Conservation (phyloP, 2,329 filamentous ascomycete genomes). For the Alternaria atra region DNA sequence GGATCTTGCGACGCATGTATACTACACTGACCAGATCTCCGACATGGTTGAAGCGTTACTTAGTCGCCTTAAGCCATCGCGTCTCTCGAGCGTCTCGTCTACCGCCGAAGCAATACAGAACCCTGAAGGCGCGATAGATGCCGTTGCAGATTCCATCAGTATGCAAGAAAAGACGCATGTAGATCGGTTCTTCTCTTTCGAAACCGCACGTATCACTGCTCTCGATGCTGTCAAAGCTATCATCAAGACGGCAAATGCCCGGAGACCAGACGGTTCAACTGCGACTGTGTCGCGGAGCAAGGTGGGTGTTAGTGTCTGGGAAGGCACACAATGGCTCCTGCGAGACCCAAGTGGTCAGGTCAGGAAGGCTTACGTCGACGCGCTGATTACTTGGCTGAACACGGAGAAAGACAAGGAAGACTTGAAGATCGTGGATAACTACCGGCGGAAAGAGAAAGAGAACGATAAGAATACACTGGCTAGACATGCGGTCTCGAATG, state of each 20-base stretch:
- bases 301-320: constrained; percentile 86
- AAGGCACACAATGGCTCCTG: constrained; percentile 93
- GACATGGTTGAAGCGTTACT: constrained; percentile 91
- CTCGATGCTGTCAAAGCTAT: constrained; percentile 84
- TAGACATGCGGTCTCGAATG: constrained; percentile 73
- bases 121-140: constrained; percentile 58
- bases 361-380: constrained; percentile 84
- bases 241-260: constrained; percentile 76
- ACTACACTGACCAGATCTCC: constrained; percentile 94
- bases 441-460: constrained; percentile 50
- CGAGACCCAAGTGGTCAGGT: constrained; percentile 81
- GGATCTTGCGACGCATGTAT: constrained; percentile 91
- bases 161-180: constrained; percentile 62
- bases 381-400: constrained; percentile 83
- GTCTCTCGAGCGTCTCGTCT: constrained; percentile 54
- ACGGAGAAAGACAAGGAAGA: constrained; percentile 77
- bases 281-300: constrained; percentile 73
- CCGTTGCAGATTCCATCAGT: constrained; percentile 58
- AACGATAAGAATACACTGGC: constrained; percentile 57
- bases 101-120: constrained; percentile 61
- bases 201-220: constrained; percentile 69
- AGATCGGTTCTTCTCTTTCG: constrained; percentile 70
- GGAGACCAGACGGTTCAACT: constrained; percentile 52
- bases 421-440: constrained; percentile 68
- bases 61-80: constrained; percentile 75